phyloP scores from a whole-genome alignment of 2,329 filamentous ascomycete species.

The Arthrinium phaeospermum region DNA sequence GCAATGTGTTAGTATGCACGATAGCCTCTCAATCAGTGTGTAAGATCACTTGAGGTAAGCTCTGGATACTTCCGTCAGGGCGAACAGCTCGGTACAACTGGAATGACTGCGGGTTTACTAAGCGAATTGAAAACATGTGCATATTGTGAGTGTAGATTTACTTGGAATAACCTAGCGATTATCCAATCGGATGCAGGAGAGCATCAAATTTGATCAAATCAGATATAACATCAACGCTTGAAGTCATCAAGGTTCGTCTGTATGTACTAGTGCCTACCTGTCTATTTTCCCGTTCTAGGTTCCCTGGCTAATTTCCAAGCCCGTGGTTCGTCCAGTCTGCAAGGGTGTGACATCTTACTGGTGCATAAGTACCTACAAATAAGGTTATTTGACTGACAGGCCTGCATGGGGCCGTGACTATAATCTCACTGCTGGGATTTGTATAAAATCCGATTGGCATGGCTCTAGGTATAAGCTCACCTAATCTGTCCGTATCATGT shows the following conservation, averaged over 20 bases:
- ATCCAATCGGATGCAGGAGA: neutral
- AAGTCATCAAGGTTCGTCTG: neutral
- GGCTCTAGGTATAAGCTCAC: neutral
- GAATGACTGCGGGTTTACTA: no score
- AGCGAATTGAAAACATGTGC: no score
- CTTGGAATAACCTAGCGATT: no score
- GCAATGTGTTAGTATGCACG: no score
- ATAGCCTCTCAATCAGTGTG: neutral
- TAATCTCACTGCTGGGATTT: neutral
- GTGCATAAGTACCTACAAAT: neutral
- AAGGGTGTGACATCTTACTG: neutral
- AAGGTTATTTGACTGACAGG: slow-evolving; percentile 5
- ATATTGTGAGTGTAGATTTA: neutral
- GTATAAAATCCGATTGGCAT: neutral
- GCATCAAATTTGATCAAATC: no score
- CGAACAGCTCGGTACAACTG: no score
- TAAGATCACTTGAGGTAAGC: neutral
- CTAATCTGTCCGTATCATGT: neutral
- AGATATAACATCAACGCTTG: no score
- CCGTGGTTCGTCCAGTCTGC: neutral
- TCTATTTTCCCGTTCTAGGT: neutral
- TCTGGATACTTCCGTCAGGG: no score
- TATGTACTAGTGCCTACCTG: neutral
- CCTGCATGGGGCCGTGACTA: neutral
- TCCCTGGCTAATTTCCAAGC: neutral